phyloP scores from a whole-genome alignment of 176 grass and related monocot species.

The Triticum urartu region DNA sequence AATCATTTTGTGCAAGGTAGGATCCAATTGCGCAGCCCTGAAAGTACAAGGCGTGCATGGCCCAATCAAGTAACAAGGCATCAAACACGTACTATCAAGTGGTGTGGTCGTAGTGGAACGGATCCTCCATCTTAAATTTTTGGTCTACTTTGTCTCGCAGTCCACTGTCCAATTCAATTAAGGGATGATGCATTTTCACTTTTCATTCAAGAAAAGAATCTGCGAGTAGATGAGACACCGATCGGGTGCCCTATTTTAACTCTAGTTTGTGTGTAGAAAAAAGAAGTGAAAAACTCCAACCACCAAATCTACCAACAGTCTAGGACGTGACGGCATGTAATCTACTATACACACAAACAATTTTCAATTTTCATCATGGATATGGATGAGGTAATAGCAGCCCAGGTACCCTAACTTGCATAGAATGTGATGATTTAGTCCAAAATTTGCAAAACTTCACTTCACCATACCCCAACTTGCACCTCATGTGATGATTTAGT shows the following conservation, averaged over 20 bases:
- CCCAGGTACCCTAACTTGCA: too few species aligned
- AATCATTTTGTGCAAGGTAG: slow-evolving; percentile 27
- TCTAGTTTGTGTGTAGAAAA: too few species aligned
- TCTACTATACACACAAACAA: not conserved
- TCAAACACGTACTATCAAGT: not conserved
- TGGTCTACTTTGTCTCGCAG: not conserved
- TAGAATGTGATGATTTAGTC: too few species aligned
- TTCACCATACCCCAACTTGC: too few species aligned
- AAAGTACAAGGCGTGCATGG: slow-evolving; percentile 33
- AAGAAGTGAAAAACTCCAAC: too few species aligned
- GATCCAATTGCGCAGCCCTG: slow-evolving; percentile 22
- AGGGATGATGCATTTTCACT: too few species aligned
- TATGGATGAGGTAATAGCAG: too few species aligned
- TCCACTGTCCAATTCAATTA: not conserved
- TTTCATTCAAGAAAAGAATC: too few species aligned
- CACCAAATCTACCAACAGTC: not conserved
- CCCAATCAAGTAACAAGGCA: slow-evolving; percentile 24
- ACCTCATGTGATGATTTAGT: too few species aligned
- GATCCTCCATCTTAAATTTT: slow-evolving; percentile 35
- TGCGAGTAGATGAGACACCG: too few species aligned
- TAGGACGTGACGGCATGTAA: not conserved
- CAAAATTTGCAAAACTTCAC: too few species aligned
- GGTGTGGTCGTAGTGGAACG: not conserved
- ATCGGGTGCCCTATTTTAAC: too few species aligned
- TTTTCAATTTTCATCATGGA: not conserved